phyloP scores from a whole-genome alignment of 805 yeast species.

The Kluyveromyces wickerhamii region DNA sequence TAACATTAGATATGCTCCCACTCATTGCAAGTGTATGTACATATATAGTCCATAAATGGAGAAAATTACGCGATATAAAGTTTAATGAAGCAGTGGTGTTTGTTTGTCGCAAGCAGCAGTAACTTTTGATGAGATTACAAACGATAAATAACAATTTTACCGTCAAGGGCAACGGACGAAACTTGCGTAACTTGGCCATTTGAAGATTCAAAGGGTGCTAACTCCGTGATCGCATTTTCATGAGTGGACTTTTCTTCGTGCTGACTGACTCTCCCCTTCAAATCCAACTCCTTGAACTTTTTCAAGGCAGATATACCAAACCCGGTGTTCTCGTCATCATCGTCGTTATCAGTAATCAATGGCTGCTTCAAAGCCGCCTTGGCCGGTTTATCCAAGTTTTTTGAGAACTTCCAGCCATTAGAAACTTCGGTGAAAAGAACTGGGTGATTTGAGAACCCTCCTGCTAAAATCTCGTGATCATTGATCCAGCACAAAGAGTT shows the following conservation, averaged over 20 bases:
- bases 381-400: slow-evolving; percentile 47
- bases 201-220: slow-evolving; percentile 44
- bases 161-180: slow-evolving; percentile 82
- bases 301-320: slow-evolving; percentile 71
- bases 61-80: slow-evolving; percentile 7
- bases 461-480: slow-evolving; percentile 66
- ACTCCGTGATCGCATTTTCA: slow-evolving; percentile 77
- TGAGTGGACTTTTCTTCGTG: slow-evolving; percentile 60
- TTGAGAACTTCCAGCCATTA: slow-evolving; percentile 54
- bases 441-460: slow-evolving; percentile 90
- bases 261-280: slow-evolving; percentile 69
- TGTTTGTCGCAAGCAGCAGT: background rate
- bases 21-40: slow-evolving; percentile 4
- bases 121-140: slow-evolving; percentile 17
- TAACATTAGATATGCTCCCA: too few species aligned
- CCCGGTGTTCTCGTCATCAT: slow-evolving; percentile 41
- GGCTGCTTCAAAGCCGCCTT: slow-evolving; percentile 7
- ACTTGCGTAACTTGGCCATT: slow-evolving; percentile 49
- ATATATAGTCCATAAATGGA: slow-evolving; percentile 8
- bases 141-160: slow-evolving; percentile 75
- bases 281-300: slow-evolving; percentile 92
- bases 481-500: slow-evolving; percentile 62
- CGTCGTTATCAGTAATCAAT: slow-evolving; percentile 36
- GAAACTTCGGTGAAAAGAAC: slow-evolving; percentile 68
- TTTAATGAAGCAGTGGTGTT: too few species aligned